phyloP scores from a whole-genome alignment of 2,329 filamentous ascomycete species.

The Paecilomyces dactylethromorphus region DNA sequence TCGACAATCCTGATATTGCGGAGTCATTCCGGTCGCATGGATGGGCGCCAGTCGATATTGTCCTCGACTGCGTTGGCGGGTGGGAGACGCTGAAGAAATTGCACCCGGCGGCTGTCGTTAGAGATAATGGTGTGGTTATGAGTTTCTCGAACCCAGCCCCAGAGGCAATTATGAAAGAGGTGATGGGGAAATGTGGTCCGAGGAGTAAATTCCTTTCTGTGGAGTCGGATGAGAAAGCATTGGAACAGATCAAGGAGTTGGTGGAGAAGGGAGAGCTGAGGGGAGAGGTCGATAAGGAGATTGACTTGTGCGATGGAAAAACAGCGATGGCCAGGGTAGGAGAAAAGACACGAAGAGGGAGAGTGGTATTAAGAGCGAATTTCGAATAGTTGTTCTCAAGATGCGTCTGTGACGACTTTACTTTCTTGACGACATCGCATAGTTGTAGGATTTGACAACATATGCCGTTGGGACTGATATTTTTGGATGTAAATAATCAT shows the following conservation, averaged over 20 bases:
- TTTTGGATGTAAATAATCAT: neutral
- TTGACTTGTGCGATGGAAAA: slow-evolving; percentile 27
- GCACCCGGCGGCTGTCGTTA: slow-evolving; percentile 25
- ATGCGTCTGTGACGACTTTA: neutral
- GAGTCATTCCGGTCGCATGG: slow-evolving; percentile 21
- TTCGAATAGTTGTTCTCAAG: neutral
- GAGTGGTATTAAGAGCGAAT: slow-evolving; percentile 8
- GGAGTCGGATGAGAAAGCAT: slow-evolving; percentile 25
- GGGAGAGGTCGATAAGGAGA: slow-evolving; percentile 25
- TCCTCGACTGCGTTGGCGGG: slow-evolving; percentile 33
- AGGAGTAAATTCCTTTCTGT: slow-evolving; percentile 30
- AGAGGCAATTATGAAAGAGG: slow-evolving; percentile 2
- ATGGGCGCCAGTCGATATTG: slow-evolving; percentile 33
- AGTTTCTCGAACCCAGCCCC: slow-evolving; percentile 11
- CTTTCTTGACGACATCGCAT: neutral
- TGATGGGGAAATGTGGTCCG: slow-evolving; percentile 16
- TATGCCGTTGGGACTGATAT: neutral
- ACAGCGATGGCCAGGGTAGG: slow-evolving; percentile 21
- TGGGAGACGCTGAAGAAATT: slow-evolving; percentile 25
- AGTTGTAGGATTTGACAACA: neutral
- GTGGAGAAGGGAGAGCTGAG: slow-evolving; percentile 28
- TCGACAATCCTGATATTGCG: slow-evolving; percentile 26
- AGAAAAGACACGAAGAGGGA: slow-evolving; percentile 7
- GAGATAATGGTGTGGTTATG: slow-evolving; percentile 26
- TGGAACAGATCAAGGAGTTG: slow-evolving; percentile 27